Evolutionary conservation across 768 basidiomycete species (phyloP).

Genomic region (Pleurotus tuoliensis): DNA sequence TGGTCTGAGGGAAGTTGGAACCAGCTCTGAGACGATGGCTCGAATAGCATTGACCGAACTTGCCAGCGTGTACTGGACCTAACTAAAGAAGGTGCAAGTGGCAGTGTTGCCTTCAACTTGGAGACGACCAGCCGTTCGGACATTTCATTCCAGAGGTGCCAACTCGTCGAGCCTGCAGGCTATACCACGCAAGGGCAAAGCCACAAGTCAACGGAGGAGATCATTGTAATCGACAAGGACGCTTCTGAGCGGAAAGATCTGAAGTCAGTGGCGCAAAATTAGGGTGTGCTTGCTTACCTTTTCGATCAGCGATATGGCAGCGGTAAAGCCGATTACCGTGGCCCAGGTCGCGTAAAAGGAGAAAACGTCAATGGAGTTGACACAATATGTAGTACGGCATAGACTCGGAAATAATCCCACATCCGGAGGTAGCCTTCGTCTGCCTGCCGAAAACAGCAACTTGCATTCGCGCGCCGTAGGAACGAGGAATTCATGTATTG

Average conservation of each 20-base stretch:
- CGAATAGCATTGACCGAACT: not conserved
- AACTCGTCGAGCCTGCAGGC: not conserved
- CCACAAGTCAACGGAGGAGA: not conserved
- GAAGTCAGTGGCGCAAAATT: too few relatives aligned
- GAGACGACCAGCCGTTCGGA: too few relatives aligned
- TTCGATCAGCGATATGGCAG: too few relatives aligned
- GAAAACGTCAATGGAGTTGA: not conserved
- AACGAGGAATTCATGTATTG: not conserved
- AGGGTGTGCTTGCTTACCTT: too few relatives aligned
- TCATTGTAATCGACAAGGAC: too few relatives aligned
- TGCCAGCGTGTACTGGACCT: not conserved
- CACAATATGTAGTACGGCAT: not conserved
- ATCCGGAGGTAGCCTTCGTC: not conserved
- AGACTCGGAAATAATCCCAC: not conserved
- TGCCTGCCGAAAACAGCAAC: not conserved
- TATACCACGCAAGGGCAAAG: not conserved
- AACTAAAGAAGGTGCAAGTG: constrained; percentile 3
- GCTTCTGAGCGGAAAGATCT: too few relatives aligned
- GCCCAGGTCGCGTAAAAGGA: not conserved
- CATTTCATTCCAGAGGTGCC: too few relatives aligned
- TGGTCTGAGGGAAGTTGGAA: too few relatives aligned
- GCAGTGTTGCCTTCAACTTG: not conserved
- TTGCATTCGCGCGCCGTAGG: not conserved
- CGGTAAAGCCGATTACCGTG: not conserved
- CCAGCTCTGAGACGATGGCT: not conserved